Evolutionary conservation across 345 rosid species (phyloP).

Genomic region (Microthlaspi erraticum): DNA sequence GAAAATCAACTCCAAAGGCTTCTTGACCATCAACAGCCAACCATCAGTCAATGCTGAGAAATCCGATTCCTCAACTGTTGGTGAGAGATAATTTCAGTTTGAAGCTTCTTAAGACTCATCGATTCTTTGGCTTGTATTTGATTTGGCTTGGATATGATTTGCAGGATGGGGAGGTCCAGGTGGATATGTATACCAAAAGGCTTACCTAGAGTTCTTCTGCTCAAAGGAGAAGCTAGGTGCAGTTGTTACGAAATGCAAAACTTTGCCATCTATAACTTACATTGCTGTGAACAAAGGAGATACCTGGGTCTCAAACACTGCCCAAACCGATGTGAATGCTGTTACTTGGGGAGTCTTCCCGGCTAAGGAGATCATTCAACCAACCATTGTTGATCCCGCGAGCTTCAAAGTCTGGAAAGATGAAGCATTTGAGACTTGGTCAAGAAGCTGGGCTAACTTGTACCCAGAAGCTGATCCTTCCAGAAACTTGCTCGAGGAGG

Average conservation of each 20-base stretch:
- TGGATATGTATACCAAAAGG: constrained; percentile 94
- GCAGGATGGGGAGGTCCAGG: constrained; percentile 99
- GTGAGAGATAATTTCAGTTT: constrained; percentile 37
- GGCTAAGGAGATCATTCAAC: constrained; percentile 86
- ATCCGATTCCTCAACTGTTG: constrained; percentile 84
- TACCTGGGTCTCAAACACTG: constrained; percentile 62
- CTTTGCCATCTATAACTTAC: constrained; percentile 63
- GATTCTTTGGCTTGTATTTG: background rate
- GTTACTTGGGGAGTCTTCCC: constrained; percentile 99
- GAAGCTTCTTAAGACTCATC: background rate
- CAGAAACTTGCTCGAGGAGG: constrained; percentile 77
- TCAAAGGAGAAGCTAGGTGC: constrained; percentile 66
- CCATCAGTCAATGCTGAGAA: constrained; percentile 87
- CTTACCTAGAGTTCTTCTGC: constrained; percentile 97
- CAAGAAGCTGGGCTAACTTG: constrained; percentile 81
- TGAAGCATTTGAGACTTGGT: constrained; percentile 95
- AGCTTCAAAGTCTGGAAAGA: constrained; percentile 97
- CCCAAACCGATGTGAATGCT: constrained; percentile 66
- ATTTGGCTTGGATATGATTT: constrained; percentile 16
- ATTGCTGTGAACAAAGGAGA: constrained; percentile 79
- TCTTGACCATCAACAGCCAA: constrained; percentile 96
- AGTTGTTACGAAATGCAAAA: constrained; percentile 72
- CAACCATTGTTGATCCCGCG: constrained; percentile 90
- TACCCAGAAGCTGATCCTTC: constrained; percentile 76
- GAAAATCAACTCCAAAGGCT: constrained; percentile 80